These are phyloP conservation scores for Canavalia gladiata DNA, from an alignment of 306 rosid genomes.

Conservation along the genomic window DNA sequence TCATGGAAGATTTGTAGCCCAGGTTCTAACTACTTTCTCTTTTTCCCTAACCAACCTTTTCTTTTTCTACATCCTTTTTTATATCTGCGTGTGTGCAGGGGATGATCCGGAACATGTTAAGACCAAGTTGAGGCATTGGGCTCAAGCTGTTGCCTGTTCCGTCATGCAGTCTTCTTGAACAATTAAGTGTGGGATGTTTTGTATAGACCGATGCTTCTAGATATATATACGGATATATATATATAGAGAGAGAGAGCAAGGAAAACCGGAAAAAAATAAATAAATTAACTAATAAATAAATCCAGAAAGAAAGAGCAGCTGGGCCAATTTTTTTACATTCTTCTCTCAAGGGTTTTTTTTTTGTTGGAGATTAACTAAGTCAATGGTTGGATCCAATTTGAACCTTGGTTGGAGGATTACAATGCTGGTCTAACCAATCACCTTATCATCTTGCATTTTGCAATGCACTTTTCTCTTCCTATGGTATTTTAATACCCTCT, in stretches of 20 bases:
- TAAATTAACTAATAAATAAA: background rate
- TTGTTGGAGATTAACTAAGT: constrained; percentile 10
- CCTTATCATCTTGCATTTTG: background rate
- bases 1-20: constrained; percentile 92
- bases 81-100: constrained; percentile 53
- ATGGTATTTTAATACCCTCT: background rate
- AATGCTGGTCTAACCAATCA: constrained; percentile 7
- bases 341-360: background rate
- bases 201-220: constrained; percentile 41
- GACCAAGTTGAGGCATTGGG: constrained; percentile 94
- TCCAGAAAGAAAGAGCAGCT: background rate
- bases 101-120: constrained; percentile 86
- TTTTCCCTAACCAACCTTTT: too few species aligned
- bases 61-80: too few species aligned
- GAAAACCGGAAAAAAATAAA: background rate
- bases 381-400: background rate
- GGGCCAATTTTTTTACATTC: background rate
- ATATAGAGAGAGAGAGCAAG: background rate
- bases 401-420: constrained; percentile 37
- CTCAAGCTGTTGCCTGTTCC: constrained; percentile 98
- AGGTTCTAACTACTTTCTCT: constrained; percentile 51
- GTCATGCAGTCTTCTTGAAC: constrained; percentile 74
- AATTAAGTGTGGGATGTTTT: constrained; percentile 9
- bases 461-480: background rate
- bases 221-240: background rate